A percentile compares a stretch with the other conserved stretches of the same genome.
Conservation (phyloP, 2,329 filamentous ascomycete genomes). For the Byssochlamys sp. region DNA sequence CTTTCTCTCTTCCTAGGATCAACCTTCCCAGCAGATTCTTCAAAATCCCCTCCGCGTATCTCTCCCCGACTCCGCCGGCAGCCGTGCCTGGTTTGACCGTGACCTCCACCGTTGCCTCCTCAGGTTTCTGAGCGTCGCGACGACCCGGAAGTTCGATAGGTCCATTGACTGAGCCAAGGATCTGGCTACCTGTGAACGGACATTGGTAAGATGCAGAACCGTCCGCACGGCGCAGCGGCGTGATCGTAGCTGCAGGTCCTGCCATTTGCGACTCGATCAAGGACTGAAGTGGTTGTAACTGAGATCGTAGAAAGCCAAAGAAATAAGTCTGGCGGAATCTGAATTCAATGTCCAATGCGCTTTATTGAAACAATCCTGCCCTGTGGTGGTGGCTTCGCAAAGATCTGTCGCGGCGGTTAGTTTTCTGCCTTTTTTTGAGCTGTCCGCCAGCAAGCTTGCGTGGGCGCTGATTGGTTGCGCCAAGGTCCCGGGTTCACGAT, state of each 20-base stretch:
- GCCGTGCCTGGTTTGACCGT: constrained; percentile 77
- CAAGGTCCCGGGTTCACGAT: not conserved
- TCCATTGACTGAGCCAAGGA: constrained; percentile 81
- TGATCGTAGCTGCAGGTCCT: constrained; percentile 24
- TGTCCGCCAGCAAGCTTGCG: not conserved
- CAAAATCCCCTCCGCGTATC: constrained; percentile 62
- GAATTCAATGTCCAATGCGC: too few species aligned
- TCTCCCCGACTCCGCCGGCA: constrained; percentile 71
- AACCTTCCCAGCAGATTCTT: constrained; percentile 28
- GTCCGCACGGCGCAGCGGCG: constrained; percentile 27
- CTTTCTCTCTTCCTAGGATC: constrained; percentile 34
- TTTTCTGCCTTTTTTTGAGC: not conserved
- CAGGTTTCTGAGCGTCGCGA: constrained; percentile 72
- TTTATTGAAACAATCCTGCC: not conserved
- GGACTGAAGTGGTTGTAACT: not conserved
- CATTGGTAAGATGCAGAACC: constrained; percentile 35
- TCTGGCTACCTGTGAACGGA: constrained; percentile 55
- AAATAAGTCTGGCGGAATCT: too few species aligned
- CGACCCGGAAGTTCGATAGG: constrained; percentile 75
- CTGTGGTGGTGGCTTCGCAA: not conserved
- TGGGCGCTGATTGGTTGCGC: constrained; percentile 5
- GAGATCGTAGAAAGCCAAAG: too few species aligned
- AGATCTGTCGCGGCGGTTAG: not conserved
- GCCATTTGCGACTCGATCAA: constrained; percentile 19
- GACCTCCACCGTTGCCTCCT: constrained; percentile 84